Evolutionary conservation across 2,329 filamentous ascomycete species (phyloP).

Genomic region (Hymenoscyphus albidus): DNA sequence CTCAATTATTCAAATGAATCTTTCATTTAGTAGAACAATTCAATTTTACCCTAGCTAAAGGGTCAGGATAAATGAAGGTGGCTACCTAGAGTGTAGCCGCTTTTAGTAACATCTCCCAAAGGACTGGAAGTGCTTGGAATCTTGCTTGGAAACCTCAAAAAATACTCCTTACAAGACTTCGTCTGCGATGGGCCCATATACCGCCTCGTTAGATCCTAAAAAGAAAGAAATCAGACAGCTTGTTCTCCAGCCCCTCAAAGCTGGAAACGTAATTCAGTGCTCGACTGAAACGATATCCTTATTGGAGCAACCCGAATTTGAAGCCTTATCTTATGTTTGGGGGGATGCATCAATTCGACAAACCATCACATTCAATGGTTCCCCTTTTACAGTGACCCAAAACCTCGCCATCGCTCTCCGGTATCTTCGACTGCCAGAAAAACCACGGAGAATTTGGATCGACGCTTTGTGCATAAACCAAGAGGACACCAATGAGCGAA

Average conservation of each 20-base stretch:
- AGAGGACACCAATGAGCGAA: background rate
- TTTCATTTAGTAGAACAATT: no score
- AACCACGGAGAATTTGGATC: background rate
- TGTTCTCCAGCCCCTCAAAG: background rate
- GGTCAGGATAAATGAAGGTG: no score
- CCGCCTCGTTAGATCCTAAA: background rate
- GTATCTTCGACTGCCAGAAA: background rate
- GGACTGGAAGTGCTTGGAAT: no score
- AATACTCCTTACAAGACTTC: no score
- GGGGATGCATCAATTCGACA: background rate
- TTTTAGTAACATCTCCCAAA: no score
- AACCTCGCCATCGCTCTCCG: background rate
- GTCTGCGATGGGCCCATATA: background rate
- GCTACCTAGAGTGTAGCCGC: no score
- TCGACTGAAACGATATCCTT: background rate
- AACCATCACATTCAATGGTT: background rate
- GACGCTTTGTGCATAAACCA: background rate
- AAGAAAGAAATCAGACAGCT: background rate
- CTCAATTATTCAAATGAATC: no score
- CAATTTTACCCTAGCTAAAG: no score
- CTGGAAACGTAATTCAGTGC: background rate
- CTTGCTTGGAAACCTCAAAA: no score
- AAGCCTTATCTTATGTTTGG: conserved; percentile 1
- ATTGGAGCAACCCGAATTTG: background rate
- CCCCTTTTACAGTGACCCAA: background rate